Conservation (phyloP, 179 eudicot genomes). For the Vitellaria paradoxa region DNA sequence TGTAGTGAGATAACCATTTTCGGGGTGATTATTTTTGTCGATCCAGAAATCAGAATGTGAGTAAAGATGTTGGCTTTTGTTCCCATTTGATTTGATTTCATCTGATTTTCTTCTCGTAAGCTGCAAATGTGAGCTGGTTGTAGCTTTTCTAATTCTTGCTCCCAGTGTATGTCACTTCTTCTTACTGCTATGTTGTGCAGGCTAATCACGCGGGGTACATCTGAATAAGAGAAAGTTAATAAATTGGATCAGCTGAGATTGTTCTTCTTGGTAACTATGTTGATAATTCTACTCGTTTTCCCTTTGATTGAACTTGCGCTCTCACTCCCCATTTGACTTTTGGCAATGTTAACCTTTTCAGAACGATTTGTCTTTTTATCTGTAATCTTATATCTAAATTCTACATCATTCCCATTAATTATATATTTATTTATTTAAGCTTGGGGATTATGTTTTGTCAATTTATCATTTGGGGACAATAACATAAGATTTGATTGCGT, state of each 20-base stretch:
- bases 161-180: background rate
- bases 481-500: constrained; percentile 10
- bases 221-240: background rate
- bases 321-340: background rate
- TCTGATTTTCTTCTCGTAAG: constrained; percentile 5
- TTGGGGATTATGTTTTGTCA: background rate
- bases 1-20: background rate
- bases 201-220: background rate
- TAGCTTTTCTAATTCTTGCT: constrained; percentile 23
- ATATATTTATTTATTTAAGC: background rate
- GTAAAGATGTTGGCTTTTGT: constrained; percentile 53
- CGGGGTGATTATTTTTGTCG: constrained; percentile 40
- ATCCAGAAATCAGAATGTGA: constrained; percentile 23
- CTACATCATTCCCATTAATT: background rate
- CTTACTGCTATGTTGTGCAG: background rate
- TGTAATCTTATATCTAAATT: background rate
- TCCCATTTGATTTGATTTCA: constrained; percentile 6
- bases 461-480: background rate
- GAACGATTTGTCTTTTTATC: background rate
- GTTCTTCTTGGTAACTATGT: background rate
- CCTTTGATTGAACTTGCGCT: constrained; percentile 7
- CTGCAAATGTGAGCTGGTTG: background rate
- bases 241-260: background rate
- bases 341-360: background rate
- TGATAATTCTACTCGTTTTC: background rate